Percentiles rank a stretch among this genome's conserved stretches.
phyloP scores from a whole-genome alignment of 2,329 filamentous ascomycete genomes.

The Cytospora paraplurivora region DNA sequence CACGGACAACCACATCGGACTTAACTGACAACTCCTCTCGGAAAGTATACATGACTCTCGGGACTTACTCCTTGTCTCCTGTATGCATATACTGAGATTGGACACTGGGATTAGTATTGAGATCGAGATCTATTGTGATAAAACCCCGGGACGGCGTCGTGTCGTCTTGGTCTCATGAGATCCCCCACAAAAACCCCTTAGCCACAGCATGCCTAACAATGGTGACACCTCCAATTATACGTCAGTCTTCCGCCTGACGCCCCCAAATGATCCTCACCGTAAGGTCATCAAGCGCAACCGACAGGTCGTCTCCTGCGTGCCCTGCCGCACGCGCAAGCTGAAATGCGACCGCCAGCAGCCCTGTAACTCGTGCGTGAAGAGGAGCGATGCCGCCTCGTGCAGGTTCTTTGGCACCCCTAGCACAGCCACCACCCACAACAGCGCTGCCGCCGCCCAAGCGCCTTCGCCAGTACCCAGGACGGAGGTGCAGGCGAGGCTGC shows the following conservation, averaged over 20 bases:
- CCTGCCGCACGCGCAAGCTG: slow-evolving; percentile 47
- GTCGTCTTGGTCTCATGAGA: too few relatives aligned
- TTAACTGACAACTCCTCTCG: slow-evolving; percentile 11
- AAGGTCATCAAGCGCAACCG: slow-evolving; percentile 43
- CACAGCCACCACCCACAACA: neutral
- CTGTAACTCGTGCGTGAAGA: slow-evolving; percentile 44
- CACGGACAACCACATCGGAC: neutral
- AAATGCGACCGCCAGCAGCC: slow-evolving; percentile 46
- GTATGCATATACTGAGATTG: too few relatives aligned
- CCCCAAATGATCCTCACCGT: slow-evolving; percentile 36
- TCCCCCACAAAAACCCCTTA: neutral
- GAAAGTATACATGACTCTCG: slow-evolving; percentile 7
- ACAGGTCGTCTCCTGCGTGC: slow-evolving; percentile 45
- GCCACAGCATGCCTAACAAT: slow-evolving; percentile 26
- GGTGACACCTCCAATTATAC: slow-evolving; percentile 31
- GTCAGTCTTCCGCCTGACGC: slow-evolving; percentile 43
- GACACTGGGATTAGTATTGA: too few relatives aligned
- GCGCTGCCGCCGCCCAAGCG: neutral
- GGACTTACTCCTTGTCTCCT: neutral
- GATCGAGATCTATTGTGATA: too few relatives aligned
- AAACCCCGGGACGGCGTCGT: too few relatives aligned
- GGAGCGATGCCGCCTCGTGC: slow-evolving; percentile 40
- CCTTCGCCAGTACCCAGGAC: slow-evolving; percentile 31
- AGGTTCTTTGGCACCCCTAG: slow-evolving; percentile 35
- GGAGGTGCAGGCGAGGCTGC: slow-evolving; percentile 45